Evolutionary conservation across 768 basidiomycete species (phyloP), one percentile per base, ranked within the genome.

Genomic region (Rubroboletus pulcherrimus): DNA sequence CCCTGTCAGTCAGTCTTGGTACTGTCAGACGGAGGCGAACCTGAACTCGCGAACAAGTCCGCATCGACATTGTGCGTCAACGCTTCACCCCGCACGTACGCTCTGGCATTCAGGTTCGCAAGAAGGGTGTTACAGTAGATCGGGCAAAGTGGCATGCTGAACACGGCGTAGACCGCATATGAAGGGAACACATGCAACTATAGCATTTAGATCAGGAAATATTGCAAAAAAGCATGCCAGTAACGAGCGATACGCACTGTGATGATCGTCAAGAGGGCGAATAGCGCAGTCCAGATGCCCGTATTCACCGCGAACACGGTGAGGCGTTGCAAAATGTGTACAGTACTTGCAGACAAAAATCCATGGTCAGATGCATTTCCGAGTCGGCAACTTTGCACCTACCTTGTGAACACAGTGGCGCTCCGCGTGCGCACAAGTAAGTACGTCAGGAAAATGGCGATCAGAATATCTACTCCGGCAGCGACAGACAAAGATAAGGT

Each of bases 271-370:
- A 78, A 76, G 66, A 83, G 81, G 5, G 76, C 69, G 5, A 63
- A 67, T 0, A 80, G 78, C 57, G 85, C 83, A 12, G 81, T 75
- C 12, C 77, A 79, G 12, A 82, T 75, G 1, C 80, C 74, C 8
- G 54, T 49, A 26, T 51, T 47, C 6, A 54, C 43, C 2, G 54
- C 40, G 41, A 59, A 59, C 5, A 63, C 1, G 2, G 6, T 48
- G 4, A 63, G 53, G 7, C 51, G 54, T 40, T 51, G 53, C 5
- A 63, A 48, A n/a, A 61, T 1, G 15, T 55, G 40, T 2, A 15
- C 26, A 26, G 54, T 58, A 2, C 61, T 63, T 48, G 24, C 24
- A 24, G 24, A 24, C 4, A 4, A 24, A 4, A 24, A 24, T 24
- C 2, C 24, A 24, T 24, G 2, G 24, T 24, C 24, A 24, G 24